Percentiles rank a stretch among this genome's conserved stretches.
Conservation (phyloP, 75 land plant genomes). For the Cupressus sempervirens region DNA sequence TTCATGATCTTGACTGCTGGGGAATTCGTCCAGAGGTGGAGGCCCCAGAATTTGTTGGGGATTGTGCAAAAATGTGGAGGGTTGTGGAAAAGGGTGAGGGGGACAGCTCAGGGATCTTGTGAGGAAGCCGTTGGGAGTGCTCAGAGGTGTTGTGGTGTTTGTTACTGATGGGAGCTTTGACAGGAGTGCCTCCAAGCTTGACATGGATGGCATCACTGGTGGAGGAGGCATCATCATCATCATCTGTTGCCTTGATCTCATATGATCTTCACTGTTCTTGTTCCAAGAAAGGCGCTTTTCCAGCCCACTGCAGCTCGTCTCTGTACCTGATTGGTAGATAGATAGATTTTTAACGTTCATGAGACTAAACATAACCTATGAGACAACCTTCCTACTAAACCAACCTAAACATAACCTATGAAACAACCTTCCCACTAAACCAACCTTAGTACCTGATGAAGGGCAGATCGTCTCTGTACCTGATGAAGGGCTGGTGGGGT, state of each 20-base stretch:
- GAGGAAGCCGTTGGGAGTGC: not conserved
- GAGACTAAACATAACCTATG: too few species aligned
- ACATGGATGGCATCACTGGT: conserved; percentile 61
- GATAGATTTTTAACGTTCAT: too few species aligned
- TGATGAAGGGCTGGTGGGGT: conserved; percentile 29
- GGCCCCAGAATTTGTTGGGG: not conserved
- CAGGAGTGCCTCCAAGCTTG: conserved; percentile 75
- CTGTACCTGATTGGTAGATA: too few species aligned
- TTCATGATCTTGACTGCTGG: not conserved
- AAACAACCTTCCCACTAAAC: too few species aligned
- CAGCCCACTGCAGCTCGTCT: not conserved
- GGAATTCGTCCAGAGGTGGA: not conserved
- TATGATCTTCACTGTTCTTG: not conserved
- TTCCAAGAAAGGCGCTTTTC: conserved; percentile 15
- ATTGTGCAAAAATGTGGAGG: not conserved
- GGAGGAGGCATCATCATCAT: conserved; percentile 1
- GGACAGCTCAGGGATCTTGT: conserved; percentile 1
- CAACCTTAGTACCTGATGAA: too few species aligned
- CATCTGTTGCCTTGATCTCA: not conserved
- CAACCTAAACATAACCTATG: too few species aligned
- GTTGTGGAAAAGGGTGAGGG: not conserved
- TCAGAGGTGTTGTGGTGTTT: not conserved
- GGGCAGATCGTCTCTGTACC: not conserved
- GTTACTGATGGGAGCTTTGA: conserved; percentile 75
- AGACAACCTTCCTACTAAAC: too few species aligned